A percentile compares a stretch with the other conserved stretches of the same genome.
phyloP scores from a whole-genome alignment of 768 basidiomycete genomes.

The Hemileccinum impolitum region DNA sequence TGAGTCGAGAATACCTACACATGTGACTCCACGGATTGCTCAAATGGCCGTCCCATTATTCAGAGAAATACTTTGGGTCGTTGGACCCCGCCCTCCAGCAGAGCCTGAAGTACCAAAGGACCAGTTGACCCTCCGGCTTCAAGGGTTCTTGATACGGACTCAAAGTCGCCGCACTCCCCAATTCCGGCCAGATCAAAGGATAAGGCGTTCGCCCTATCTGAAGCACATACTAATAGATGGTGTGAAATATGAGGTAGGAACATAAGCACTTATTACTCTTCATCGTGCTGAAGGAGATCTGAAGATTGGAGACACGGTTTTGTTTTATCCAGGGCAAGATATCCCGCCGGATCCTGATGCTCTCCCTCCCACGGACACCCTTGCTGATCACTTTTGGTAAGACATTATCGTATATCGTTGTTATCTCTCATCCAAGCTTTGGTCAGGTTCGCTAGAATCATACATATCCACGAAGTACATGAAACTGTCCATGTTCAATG shows the following conservation, averaged over 20 bases:
- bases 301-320: slow-evolving; percentile 62
- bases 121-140: slow-evolving; percentile 16
- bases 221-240: slow-evolving; percentile 42
- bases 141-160: slow-evolving; percentile 20
- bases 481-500: slow-evolving; percentile 63
- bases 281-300: slow-evolving; percentile 1
- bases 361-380: slow-evolving; percentile 36
- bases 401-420: neutral
- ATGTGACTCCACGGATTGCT: slow-evolving; percentile 61
- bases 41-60: slow-evolving; percentile 50
- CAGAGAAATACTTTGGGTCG: slow-evolving; percentile 49
- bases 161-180: slow-evolving; percentile 12
- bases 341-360: slow-evolving; percentile 35
- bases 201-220: slow-evolving; percentile 35
- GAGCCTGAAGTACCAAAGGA: slow-evolving; percentile 13
- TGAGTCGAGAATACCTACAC: slow-evolving; percentile 48
- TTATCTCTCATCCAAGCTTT: neutral
- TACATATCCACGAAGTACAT: slow-evolving; percentile 44
- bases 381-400: slow-evolving; percentile 67
- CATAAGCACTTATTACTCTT: neutral
- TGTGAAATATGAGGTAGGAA: slow-evolving; percentile 41
- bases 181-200: slow-evolving; percentile 31
- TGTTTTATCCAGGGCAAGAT: slow-evolving; percentile 43
- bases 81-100: slow-evolving; percentile 41
- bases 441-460: slow-evolving; percentile 65